These are phyloP conservation scores for Sporobolomyces phaffii DNA, from an alignment of 768 basidiomycete genomes.

Conservation along the genomic window DNA sequence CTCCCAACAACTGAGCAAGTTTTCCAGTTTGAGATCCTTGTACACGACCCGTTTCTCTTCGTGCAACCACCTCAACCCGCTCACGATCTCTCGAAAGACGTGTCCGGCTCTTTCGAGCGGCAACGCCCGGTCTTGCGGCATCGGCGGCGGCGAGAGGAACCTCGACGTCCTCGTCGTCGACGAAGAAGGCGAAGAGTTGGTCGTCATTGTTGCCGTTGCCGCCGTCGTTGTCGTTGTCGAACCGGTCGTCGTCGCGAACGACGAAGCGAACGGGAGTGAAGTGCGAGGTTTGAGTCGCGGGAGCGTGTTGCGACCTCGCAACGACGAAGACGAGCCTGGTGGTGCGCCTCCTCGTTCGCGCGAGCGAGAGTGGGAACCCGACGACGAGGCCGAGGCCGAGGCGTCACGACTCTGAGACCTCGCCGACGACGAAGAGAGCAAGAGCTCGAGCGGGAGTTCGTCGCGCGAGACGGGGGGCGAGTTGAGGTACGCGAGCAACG, in stretches of 20 bases:
- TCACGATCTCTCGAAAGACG: slow-evolving; percentile 77
- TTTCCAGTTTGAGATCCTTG: slow-evolving; percentile 94
- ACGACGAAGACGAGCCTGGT: background rate
- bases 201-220: too few species aligned
- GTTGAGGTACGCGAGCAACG: slow-evolving; percentile 69
- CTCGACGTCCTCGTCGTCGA: background rate
- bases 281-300: background rate
- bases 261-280: slow-evolving; percentile 8
- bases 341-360: background rate
- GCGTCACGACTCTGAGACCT: slow-evolving; percentile 17
- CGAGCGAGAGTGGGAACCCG: background rate
- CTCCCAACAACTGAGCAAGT: slow-evolving; percentile 83
- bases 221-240: background rate
- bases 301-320: background rate
- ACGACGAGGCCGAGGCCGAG: slow-evolving; percentile 45
- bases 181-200: background rate
- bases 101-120: slow-evolving; percentile 42
- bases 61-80: slow-evolving; percentile 76
- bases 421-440: slow-evolving; percentile 52
- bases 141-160: slow-evolving; percentile 14
- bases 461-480: background rate
- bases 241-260: background rate
- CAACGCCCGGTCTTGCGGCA: slow-evolving; percentile 48
- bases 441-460: background rate
- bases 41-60: slow-evolving; percentile 71